Evolutionary conservation across 768 basidiomycete genomes (phyloP).

Genomic region (Coprinellus micaceus): DNA sequence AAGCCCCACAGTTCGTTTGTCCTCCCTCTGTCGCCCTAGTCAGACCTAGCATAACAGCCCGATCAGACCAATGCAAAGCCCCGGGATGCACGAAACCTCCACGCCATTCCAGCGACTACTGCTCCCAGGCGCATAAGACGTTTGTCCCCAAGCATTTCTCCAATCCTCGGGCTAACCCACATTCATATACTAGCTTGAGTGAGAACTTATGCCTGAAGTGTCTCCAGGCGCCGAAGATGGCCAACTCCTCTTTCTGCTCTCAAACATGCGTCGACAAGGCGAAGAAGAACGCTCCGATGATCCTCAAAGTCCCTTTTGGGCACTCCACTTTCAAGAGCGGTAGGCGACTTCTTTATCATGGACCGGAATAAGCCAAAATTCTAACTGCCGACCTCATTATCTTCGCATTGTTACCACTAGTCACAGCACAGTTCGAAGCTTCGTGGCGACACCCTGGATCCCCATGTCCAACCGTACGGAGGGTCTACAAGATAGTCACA

Average conservation of each 20-base stretch:
- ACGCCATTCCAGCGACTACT: constrained; percentile 42
- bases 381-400: background rate
- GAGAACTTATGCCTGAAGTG: constrained; percentile 59
- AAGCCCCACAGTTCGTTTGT: too few relatives aligned
- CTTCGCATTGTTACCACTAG: constrained; percentile 32
- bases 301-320: constrained; percentile 56
- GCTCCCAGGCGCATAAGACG: constrained; percentile 51
- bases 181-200: too few relatives aligned
- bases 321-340: constrained; percentile 67
- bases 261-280: constrained; percentile 52
- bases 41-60: constrained; percentile 60
- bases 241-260: constrained; percentile 60
- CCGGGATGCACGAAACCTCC: constrained; percentile 45
- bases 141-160: too few relatives aligned
- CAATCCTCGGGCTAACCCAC: too few relatives aligned
- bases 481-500: constrained; percentile 61
- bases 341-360: constrained; percentile 28
- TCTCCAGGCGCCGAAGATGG: constrained; percentile 49
- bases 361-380: background rate
- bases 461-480: constrained; percentile 52
- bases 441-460: constrained; percentile 63
- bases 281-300: constrained; percentile 48
- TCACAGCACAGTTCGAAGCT: constrained; percentile 62
- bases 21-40: too few relatives aligned
- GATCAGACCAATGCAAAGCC: constrained; percentile 40